Base-by-base conservation (phyloP, 441 rosid genomes). In the Breynia disticha region DNA sequence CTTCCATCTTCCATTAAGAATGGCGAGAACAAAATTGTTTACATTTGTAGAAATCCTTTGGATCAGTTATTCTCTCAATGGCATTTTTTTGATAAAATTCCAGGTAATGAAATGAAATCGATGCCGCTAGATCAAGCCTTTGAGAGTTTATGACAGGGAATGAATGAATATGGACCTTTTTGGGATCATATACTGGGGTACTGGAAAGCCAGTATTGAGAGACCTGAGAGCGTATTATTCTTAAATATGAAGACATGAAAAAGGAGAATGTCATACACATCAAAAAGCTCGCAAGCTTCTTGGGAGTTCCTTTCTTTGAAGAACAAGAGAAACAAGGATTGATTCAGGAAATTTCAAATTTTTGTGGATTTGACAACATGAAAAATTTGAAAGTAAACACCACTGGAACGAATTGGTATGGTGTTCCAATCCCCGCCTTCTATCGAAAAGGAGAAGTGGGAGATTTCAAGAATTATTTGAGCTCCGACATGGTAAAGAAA, bases 381-480 rank as follows among this genome's bases (percentile, higher is more conserved):
- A 70, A 58, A 4, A 45, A 22, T 9, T 28, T 67, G 64, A 71
- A 61, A 39, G 79, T 46, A 37, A 70, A 64, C 50, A 70, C 60
- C 48, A 58, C 41, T 10, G 68, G 65, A 5, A 45, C 8, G 10
- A 8, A 1, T 13, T 6, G 6, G 6, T 5, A 15, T 0, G 48
- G 67, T 10, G 3, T 21, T 16, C 52, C 59, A 4, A 48, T 43
- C 7, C 22, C 10, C 1, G 10, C 17, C 41, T 68, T 88, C 76
- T 85, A 85, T 60, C 81, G 97, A 77, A 88, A 79, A 68, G 97
- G 68, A 18, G 69, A 69, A 59, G 48, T 81, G 28, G 85, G 87
- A 39, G 97, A 88, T 56, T 88, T 82, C 82, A 67, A 66, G 47
- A 85, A 83, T 70, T 63, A 83, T 67, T 45, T 88, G 50, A 62